phyloP scores from a whole-genome alignment of 2,329 filamentous ascomycete genomes.

The Colletotrichum aenigma region DNA sequence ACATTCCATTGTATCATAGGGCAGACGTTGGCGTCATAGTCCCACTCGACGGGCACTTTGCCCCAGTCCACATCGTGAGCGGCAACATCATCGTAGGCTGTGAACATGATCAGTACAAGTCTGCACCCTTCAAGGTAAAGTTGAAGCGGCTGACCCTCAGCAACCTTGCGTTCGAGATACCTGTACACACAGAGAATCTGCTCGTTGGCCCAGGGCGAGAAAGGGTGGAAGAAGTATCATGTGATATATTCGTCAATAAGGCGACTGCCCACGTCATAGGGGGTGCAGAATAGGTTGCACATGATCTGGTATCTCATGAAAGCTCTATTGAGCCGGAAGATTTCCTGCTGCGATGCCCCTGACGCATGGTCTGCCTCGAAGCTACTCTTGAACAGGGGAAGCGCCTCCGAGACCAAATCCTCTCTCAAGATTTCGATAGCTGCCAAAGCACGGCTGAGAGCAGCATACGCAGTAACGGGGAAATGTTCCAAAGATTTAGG shows the following conservation, averaged over 20 bases:
- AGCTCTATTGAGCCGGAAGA: neutral
- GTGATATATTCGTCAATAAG: neutral
- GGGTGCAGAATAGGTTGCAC: neutral
- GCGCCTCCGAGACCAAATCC: neutral
- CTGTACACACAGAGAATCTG: neutral
- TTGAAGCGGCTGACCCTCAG: neutral
- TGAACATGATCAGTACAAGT: neutral
- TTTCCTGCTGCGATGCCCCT: neutral
- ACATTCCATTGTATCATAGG: neutral
- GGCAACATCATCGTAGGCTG: neutral
- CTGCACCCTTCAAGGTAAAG: neutral
- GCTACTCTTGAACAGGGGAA: neutral
- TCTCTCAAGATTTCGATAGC: neutral
- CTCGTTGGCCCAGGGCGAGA: neutral
- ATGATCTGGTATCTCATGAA: neutral
- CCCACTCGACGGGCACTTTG: neutral
- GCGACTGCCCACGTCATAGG: neutral
- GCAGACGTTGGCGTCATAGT: neutral
- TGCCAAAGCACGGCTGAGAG: neutral
- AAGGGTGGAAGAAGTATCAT: neutral
- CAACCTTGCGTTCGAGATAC: neutral
- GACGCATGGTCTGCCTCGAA: neutral
- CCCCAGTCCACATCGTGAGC: neutral
- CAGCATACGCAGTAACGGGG: neutral
- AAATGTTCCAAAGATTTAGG: neutral